Percentiles rank a stretch among this genome's conserved stretches.
These are phyloP conservation scores for Geotrichum reessii DNA, from an alignment of 1,139 yeast species.

Conservation along the genomic window DNA sequence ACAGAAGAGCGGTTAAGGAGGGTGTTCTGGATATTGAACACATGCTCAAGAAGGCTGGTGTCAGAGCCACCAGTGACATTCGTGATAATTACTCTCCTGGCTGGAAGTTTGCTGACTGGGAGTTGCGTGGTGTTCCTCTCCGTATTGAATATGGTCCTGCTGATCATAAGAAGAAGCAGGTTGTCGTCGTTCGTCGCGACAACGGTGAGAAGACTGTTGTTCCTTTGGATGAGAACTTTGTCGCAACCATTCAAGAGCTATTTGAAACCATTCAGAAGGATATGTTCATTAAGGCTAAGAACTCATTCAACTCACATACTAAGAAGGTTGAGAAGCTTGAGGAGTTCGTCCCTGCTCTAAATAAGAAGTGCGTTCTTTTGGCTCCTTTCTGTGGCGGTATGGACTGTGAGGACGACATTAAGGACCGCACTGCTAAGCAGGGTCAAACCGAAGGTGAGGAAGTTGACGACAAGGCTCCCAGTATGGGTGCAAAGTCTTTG, in stretches of 20 bases:
- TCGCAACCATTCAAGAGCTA: constrained; percentile 62
- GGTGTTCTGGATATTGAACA: constrained; percentile 66
- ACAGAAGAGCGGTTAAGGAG: constrained; percentile 59
- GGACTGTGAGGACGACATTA: constrained; percentile 95
- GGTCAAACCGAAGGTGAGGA: constrained; percentile 79
- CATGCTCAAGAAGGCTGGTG: constrained; percentile 43
- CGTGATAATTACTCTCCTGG: constrained; percentile 96
- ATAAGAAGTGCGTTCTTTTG: constrained; percentile 81
- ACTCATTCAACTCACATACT: constrained; percentile 75
- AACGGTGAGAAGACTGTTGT: constrained; percentile 69
- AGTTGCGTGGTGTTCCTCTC: constrained; percentile 90
- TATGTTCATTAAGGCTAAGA: constrained; percentile 72
- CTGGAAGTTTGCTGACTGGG: constrained; percentile 98
- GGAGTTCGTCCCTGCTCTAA: constrained; percentile 89
- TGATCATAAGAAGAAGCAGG: constrained; percentile 76
- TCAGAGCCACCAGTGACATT: constrained; percentile 80
- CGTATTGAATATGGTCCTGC: constrained; percentile 95
- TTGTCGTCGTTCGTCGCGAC: constrained; percentile 89
- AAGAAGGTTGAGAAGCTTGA: constrained; percentile 77
- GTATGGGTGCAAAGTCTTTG: constrained; percentile 98
- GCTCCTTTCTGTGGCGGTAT: constrained; percentile 97
- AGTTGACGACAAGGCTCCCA: constrained; percentile 92
- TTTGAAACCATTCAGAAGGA: constrained; percentile 76
- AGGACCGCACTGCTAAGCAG: constrained; percentile 80
- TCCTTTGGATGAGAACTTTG: constrained; percentile 53